Percentiles rank a stretch among this genome's conserved stretches.
These are phyloP conservation scores for Tremella fuciformis DNA, from an alignment of 768 basidiomycete species.

Conservation along the genomic window DNA sequence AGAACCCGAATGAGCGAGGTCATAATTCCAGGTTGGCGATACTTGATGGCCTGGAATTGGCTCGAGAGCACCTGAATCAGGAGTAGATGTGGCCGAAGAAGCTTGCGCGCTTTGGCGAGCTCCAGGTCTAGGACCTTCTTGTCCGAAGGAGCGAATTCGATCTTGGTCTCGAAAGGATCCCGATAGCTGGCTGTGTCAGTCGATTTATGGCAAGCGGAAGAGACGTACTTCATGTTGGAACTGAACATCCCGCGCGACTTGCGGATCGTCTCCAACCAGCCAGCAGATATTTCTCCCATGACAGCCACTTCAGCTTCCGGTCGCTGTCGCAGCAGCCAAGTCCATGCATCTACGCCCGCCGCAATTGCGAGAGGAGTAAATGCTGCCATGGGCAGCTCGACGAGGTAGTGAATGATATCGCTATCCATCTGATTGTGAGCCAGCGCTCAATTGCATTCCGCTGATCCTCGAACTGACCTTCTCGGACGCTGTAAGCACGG, in stretches of 20 bases:
- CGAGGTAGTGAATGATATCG: slow-evolving; percentile 79
- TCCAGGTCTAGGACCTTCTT: slow-evolving; percentile 75
- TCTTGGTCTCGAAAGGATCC: slow-evolving; percentile 81
- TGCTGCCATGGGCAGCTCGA: slow-evolving; percentile 80
- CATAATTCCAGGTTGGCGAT: slow-evolving; percentile 79
- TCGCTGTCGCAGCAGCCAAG: slow-evolving; percentile 87
- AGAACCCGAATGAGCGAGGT: slow-evolving; percentile 79
- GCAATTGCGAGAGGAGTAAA: slow-evolving; percentile 82
- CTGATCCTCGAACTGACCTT: slow-evolving; percentile 49
- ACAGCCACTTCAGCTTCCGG: slow-evolving; percentile 76
- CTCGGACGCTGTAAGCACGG: slow-evolving; percentile 66
- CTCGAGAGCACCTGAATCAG: slow-evolving; percentile 85
- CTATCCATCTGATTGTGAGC: slow-evolving; percentile 65
- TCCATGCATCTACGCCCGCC: slow-evolving; percentile 90
- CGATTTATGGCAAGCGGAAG: not conserved
- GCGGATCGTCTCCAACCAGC: slow-evolving; percentile 80
- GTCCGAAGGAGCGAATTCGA: slow-evolving; percentile 86
- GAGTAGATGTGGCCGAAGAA: slow-evolving; percentile 77
- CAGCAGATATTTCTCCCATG: slow-evolving; percentile 78
- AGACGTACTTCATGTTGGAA: slow-evolving; percentile 68
- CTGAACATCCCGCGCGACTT: slow-evolving; percentile 81
- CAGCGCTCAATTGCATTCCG: not conserved
- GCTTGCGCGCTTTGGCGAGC: slow-evolving; percentile 64
- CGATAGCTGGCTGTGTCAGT: slow-evolving; percentile 60
- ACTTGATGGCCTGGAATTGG: slow-evolving; percentile 88